phyloP scores from a whole-genome alignment of 2,329 filamentous ascomycete species.

The Geosmithia flava region DNA sequence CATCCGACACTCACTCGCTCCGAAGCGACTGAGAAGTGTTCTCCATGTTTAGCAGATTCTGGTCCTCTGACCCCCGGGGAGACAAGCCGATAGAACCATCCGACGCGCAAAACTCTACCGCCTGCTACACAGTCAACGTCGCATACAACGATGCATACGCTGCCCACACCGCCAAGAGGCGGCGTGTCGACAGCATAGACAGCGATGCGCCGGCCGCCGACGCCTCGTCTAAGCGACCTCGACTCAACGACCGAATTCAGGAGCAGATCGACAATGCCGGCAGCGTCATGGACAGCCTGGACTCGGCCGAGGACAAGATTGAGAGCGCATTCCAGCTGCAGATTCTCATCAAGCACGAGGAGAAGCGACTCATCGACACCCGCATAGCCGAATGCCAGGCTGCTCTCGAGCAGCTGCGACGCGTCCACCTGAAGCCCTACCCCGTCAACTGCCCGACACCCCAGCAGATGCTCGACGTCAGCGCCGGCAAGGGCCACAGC shows the following conservation, averaged over 20 bases:
- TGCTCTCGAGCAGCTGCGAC: conserved; percentile 83
- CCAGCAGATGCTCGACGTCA: conserved; percentile 56
- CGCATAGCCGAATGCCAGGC: conserved; percentile 93
- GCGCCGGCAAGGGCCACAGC: conserved; percentile 61
- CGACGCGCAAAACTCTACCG: conserved; percentile 16
- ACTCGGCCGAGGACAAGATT: conserved; percentile 1
- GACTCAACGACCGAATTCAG: conserved; percentile 1
- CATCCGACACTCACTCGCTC: background rate
- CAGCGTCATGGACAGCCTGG: conserved; percentile 1
- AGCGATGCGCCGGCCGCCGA: conserved; percentile 10
- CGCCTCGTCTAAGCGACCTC: conserved; percentile 26
- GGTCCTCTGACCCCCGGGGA: conserved; percentile 45
- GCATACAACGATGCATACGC: conserved; percentile 7
- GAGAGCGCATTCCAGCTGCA: conserved; percentile 28
- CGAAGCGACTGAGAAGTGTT: conserved; percentile 1
- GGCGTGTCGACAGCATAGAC: conserved; percentile 18
- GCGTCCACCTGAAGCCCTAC: conserved; percentile 86
- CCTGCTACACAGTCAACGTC: background rate
- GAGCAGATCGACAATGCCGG: conserved; percentile 1
- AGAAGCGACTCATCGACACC: conserved; percentile 87
- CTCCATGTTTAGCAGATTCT: conserved; percentile 48
- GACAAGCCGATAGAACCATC: conserved; percentile 23
- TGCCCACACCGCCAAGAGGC: conserved; percentile 24
- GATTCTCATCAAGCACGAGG: conserved; percentile 87
- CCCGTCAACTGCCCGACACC: conserved; percentile 59